Evolutionary conservation across 2,329 filamentous ascomycete genomes (phyloP), one percentile per base, ranked within the genome.

Genomic region (Hymenoscyphus salicellus): DNA sequence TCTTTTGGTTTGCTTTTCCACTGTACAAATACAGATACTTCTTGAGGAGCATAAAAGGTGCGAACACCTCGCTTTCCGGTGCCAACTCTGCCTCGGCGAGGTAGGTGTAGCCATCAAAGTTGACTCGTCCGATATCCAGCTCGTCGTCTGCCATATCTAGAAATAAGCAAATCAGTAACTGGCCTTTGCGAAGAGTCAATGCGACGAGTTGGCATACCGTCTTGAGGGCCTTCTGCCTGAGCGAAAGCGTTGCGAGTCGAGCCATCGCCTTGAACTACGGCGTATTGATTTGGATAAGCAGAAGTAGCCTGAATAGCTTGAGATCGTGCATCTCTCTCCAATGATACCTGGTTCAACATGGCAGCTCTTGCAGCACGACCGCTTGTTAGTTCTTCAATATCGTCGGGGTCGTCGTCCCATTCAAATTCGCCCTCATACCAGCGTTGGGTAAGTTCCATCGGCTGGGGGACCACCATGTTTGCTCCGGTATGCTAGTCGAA

Each of bases 21-120:
- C 88, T 83, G 73, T 84, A 91, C 62, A 77, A 80, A 67, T 84
- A 81, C 0, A 86, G 85, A 70, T 89, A 92, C 23, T 79, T 80
- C 30, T 78, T 75, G 28, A 91, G 76, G 0, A 85, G 77, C 28
- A 78, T 78, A 80, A 83, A 86, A 0, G 84, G 78, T 46, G 79
- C 80, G 68, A 88, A 84, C 0, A 62, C 58, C 17, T 77, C 73
- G 0, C 64, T 66, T 26, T 72, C 65, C 1, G 63, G 30, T 17
- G 73, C 72, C 36, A 74, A 57, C 52, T 78, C 28, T 62, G 62
- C 73, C 68, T 57, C 58, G 61, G 71, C 33, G 67, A 72, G 52
- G 5, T 8, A n/a, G 11, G 30, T 20, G 16, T 43, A 61, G 14
- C 58, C 23, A 16, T 46, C 26, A 16, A 52, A 16, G 11, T 52